Evolutionary conservation across 345 rosid species (phyloP), one percentile per base, ranked within the genome.

Genomic region (Eucalyptus lansdowneana): DNA sequence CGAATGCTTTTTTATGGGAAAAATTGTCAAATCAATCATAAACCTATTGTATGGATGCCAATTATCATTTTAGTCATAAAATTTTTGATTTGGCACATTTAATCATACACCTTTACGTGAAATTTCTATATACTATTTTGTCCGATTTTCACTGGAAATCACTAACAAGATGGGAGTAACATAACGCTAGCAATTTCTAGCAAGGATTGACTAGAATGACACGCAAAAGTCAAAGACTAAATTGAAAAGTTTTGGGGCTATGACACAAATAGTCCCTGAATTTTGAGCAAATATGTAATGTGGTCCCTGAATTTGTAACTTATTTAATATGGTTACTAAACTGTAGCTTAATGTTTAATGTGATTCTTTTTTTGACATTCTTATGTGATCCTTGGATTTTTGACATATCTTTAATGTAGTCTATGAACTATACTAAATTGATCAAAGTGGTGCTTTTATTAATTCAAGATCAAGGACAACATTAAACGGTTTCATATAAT

Each of bases 41-140:
- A 34, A 34, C 4, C 4, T 34, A 34, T 17, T 17, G 13, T 16
- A 9, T 1, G 3, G 0, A 4, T 72, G 24, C 4, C 2, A 1
- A 34, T 72, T 53, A 53, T 2, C 58, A 53, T 53, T 53, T 34
- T 37, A 17, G 4, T 17, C 4, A 9, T 17, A 34, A 17, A 34
- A 2, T 72, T 34, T 72, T 5, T 0, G 3, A 72, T 72, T 34
- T 72, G 13, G 3, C 13, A 6, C 10, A 72, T 17, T 72, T 17
- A 72, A 10, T 34, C 13, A 3, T 17, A 17, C 6, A 72, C 44
- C 6, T 34, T 34, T 9, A 19, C 2, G 1, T 0, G 4, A 34
- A 72, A 69, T 53, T 69, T 69, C 7, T 34, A 69, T 69, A 2
- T 34, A 34, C 1, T 34, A 6, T 34, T 34, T 9, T 5, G 3